Base-by-base conservation (phyloP, 2,329 filamentous ascomycete genomes). In the Aspergillus jensenii region DNA sequence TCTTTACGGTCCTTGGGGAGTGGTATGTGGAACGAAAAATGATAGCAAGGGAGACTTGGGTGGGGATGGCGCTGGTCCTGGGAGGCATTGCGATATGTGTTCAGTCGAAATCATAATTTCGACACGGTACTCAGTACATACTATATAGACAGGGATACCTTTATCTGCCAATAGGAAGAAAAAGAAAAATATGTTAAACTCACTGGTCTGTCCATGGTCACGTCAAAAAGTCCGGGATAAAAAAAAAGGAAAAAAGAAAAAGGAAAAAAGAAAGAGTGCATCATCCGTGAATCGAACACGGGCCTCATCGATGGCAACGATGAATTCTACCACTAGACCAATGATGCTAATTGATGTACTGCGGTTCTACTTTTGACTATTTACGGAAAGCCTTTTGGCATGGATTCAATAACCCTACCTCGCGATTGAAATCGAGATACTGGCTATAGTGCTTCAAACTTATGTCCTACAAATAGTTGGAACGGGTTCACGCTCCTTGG, bases 1-100 rank as follows among this genome's bases (percentile, higher is more conserved):
- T 98, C n/a, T 98, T 97, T 70, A 98, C 93, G 0, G 93, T 97
- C 2, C 70, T 97, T 12, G 93, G 93, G 1, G 93, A 98, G 67
- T 98, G 93, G 92, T 96, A 89, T 81, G 91, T 93, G 1, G 93
- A 97, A 68, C 87, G 87, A 60, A 98, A 97, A 74, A 89, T 93
- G 2, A 96, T 98, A 61, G 90, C 87, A 65, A 84, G 86, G 80
- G 91, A 93, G 73, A 96, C 91, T 0, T 91, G 88, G 82, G 76
- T 91, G 55, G 92, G 92, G 7, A 93, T 96, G 90, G 78, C 78
- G 1, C 75, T 96, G 12, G 93, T 93, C 3, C 77, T 96, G 46
- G 83, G 81, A 15, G 92, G 92, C 0, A 96, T 96, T 71, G 91
- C 82, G 3, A 75, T 96, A 25, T 96, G 92, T 75, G 92, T 96